Conservation (phyloP, 2,329 filamentous ascomycete species). For the Hymenoscyphus repandus region DNA sequence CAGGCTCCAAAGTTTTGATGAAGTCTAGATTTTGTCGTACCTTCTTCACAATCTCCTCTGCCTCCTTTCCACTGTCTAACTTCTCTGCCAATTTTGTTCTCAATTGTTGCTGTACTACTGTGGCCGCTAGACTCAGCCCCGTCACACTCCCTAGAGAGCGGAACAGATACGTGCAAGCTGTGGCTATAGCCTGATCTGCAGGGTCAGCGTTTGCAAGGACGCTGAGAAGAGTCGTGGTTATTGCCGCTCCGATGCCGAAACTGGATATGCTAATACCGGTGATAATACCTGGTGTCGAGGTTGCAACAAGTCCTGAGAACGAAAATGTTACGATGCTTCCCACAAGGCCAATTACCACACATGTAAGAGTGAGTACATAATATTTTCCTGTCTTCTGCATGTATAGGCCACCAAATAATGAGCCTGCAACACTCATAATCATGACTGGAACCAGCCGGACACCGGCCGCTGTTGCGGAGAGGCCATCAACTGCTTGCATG, state of each 20-base stretch:
- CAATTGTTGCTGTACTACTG: slow-evolving; percentile 65
- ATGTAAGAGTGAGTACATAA: slow-evolving; percentile 60
- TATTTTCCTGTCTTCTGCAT: slow-evolving; percentile 69
- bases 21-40: slow-evolving; percentile 68
- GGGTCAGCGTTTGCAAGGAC: slow-evolving; percentile 64
- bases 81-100: slow-evolving; percentile 48
- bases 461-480: slow-evolving; percentile 59
- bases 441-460: slow-evolving; percentile 63
- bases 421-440: slow-evolving; percentile 55
- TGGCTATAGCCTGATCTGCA: slow-evolving; percentile 67
- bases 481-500: slow-evolving; percentile 66
- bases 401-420: slow-evolving; percentile 56
- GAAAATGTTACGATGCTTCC: slow-evolving; percentile 53
- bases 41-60: slow-evolving; percentile 59
- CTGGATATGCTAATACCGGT: slow-evolving; percentile 46
- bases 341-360: slow-evolving; percentile 48
- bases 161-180: slow-evolving; percentile 78
- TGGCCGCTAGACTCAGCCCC: slow-evolving; percentile 57
- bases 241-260: slow-evolving; percentile 53
- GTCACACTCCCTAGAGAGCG: slow-evolving; percentile 70
- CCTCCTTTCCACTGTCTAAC: slow-evolving; percentile 52
- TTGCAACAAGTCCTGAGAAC: slow-evolving; percentile 47
- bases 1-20: slow-evolving; percentile 59
- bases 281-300: slow-evolving; percentile 48
- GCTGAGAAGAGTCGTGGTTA: slow-evolving; percentile 67